Conservation (phyloP, 2,329 filamentous ascomycete genomes). For the Ophiostoma triangulosporum region DNA sequence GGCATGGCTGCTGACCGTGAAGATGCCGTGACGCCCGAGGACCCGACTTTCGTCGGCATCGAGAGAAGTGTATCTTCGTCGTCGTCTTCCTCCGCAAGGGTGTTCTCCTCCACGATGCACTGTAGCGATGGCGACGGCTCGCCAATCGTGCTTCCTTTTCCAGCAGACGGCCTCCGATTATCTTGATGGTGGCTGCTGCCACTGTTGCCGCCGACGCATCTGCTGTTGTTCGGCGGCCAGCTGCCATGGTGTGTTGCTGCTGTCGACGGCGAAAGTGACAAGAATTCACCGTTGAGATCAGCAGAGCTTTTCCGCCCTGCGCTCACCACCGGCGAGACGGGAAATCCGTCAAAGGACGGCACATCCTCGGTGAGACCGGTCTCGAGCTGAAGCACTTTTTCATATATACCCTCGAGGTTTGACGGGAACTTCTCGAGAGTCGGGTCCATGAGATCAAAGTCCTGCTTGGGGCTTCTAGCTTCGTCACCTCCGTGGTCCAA, state of each 20-base stretch:
- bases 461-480: conserved; percentile 11
- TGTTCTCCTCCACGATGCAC: conserved; percentile 31
- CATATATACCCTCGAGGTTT: conserved; percentile 29
- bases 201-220: too few species aligned
- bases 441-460: conserved; percentile 31
- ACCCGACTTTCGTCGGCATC: neutral
- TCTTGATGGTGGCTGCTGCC: neutral
- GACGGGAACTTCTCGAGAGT: conserved; percentile 36
- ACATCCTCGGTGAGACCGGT: conserved; percentile 29
- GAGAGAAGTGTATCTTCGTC: neutral
- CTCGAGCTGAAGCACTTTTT: conserved; percentile 32
- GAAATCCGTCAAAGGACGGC: conserved; percentile 23
- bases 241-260: conserved; percentile 10
- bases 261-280: conserved; percentile 19
- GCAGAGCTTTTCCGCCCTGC: conserved; percentile 22
- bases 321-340: conserved; percentile 24
- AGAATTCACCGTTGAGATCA: conserved; percentile 25
- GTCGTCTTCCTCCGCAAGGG: conserved; percentile 7
- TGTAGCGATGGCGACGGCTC: conserved; percentile 26
- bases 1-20: neutral
- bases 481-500: conserved; percentile 1
- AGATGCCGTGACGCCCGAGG: neutral
- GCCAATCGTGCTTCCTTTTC: conserved; percentile 19
- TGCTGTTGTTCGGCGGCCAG: neutral
- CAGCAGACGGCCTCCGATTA: neutral